Evolutionary conservation across 2,329 filamentous ascomycete genomes (phyloP), one percentile per base, ranked within the genome.

Genomic region (Paecilomyces formosus): DNA sequence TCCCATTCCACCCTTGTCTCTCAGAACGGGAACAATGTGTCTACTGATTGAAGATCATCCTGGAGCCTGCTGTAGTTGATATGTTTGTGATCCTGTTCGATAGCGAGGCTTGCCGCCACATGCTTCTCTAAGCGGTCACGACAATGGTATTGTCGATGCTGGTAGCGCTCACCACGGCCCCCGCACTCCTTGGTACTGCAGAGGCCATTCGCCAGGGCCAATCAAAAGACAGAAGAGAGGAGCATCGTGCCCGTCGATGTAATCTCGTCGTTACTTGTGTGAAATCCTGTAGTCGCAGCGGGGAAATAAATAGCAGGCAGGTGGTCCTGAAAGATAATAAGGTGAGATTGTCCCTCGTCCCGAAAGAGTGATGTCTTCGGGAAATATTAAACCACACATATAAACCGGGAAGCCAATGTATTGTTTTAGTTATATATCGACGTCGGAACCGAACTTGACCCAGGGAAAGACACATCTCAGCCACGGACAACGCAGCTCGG

Each of bases 191-290:
- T 15, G 79, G 77, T 8, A 79, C 76, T 0, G 75, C 78, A 60
- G 79, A 82, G 67, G 77, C 78, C 3, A 80, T 81, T 57, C 74
- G 77, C 3, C 78, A 82, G 69, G 78, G 76, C 12, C 79, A 81
- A 61, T 71, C 73, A 11, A 78, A 81, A 60, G 78, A 77, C 54
- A 76, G 76, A 61, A 72, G 75, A 60, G 79, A 81, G 68, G 78
- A 81, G 61, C 79, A 81, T 67, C 77, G 79, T 12, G 76, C 76
- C 4, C 75, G 78, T 18, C 73, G 78, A 33, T 80, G 75, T 60
- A 81, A 81, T 63, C 72, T 82, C 30, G 70, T 79, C 18, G 76
- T 77, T 22, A 75, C 71, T 30, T 81, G 79, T 55, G 71, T 78
- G 12, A 76, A 76, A 51, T 70, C 76, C 1, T 80, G 78, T 2